These are phyloP conservation scores for Litchi chinensis DNA, from an alignment of 345 rosid species.

Conservation along the genomic window DNA sequence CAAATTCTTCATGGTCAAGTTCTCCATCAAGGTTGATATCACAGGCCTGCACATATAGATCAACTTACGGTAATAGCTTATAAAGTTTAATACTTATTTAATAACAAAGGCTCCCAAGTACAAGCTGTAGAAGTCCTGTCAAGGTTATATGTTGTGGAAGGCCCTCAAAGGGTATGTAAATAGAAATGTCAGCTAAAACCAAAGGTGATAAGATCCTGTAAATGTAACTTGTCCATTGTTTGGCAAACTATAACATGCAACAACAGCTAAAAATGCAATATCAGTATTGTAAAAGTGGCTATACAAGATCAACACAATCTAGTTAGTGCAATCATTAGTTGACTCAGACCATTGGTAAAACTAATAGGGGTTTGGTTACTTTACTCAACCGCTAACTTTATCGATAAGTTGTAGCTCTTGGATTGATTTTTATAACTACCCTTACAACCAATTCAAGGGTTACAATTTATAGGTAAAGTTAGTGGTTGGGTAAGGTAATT, in stretches of 20 bases:
- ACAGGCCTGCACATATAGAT: constrained; percentile 45
- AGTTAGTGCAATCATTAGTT: no score
- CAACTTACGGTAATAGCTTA: background rate
- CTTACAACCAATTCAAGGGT: no score
- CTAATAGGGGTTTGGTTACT: no score
- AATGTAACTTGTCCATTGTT: background rate
- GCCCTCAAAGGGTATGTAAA: background rate
- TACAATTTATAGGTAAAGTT: no score
- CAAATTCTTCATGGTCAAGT: constrained; percentile 73
- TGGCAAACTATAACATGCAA: background rate
- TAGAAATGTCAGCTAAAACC: background rate
- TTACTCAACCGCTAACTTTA: no score
- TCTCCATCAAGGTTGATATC: constrained; percentile 83
- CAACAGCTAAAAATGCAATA: no score
- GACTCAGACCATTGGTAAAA: no score
- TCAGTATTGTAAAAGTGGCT: background rate
- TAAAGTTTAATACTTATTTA: background rate
- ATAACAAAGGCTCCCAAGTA: background rate
- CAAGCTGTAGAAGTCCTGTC: background rate
- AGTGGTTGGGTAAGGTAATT: no score
- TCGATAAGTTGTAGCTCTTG: no score
- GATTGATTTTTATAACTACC: no score
- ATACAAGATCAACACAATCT: no score
- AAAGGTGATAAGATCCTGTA: no score
- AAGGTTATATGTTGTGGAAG: background rate